Evolutionary conservation across 164 flowering plant species (phyloP).

Genomic region (Dillenia turbinata): DNA sequence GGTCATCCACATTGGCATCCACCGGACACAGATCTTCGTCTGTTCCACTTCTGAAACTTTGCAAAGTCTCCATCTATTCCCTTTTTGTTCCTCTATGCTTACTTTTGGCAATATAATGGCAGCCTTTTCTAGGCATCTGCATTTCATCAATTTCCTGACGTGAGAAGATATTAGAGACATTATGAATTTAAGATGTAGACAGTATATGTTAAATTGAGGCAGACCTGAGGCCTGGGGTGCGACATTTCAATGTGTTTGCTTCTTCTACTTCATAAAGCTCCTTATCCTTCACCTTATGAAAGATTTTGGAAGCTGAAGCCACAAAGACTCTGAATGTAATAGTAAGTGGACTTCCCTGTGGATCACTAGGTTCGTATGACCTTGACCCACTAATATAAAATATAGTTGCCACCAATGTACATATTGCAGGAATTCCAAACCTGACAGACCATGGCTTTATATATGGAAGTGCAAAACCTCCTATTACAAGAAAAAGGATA

Average conservation of each 20-base stretch:
- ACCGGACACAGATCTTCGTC: constrained; percentile 26
- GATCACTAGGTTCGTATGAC: constrained; percentile 9
- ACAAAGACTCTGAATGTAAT: constrained; percentile 29
- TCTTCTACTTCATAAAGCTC: no score
- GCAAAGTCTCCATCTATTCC: constrained; percentile 31
- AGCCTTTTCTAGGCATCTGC: constrained; percentile 40
- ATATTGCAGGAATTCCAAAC: constrained; percentile 38
- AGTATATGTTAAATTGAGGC: not conserved
- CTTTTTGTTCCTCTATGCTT: constrained; percentile 15
- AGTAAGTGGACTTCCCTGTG: constrained; percentile 29
- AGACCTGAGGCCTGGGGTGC: constrained; percentile 19
- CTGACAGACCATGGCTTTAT: constrained; percentile 34
- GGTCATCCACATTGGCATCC: constrained; percentile 35
- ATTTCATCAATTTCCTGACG: not conserved
- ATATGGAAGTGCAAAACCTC: constrained; percentile 18
- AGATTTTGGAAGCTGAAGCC: constrained; percentile 24
- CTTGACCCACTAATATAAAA: constrained; percentile 24
- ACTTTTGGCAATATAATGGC: constrained; percentile 23
- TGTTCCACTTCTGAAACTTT: constrained; percentile 31
- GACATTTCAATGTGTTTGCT: no score
- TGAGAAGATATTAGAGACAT: not conserved
- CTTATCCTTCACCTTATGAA: no score
- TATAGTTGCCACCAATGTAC: constrained; percentile 20
- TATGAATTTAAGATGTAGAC: not conserved
- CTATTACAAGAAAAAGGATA: constrained; percentile 17